Evolutionary conservation across 371 early-diverging fungal genomes (phyloP).

Genomic region (Mycotypha africana): DNA sequence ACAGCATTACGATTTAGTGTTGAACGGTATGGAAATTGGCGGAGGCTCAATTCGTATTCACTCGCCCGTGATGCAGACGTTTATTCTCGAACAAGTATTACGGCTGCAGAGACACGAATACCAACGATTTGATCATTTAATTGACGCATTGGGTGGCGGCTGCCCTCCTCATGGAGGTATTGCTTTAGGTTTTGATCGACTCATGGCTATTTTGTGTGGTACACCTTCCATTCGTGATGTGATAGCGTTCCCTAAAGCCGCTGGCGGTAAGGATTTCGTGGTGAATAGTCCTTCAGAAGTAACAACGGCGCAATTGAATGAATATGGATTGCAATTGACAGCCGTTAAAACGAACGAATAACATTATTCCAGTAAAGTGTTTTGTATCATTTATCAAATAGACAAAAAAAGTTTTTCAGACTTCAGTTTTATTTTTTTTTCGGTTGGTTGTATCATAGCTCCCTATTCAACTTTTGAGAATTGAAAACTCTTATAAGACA

Average conservation of each 20-base stretch:
- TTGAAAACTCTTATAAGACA: no score
- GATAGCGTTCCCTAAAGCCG: slow-evolving; percentile 90
- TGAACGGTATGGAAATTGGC: slow-evolving; percentile 90
- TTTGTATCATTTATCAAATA: no score
- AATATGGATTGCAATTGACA: slow-evolving; percentile 56
- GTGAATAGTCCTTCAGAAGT: slow-evolving; percentile 74
- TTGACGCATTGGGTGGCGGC: slow-evolving; percentile 77
- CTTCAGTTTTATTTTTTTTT: no score
- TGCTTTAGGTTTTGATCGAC: slow-evolving; percentile 82
- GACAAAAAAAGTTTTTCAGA: no score
- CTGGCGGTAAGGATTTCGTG: slow-evolving; percentile 78
- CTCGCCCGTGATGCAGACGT: slow-evolving; percentile 68
- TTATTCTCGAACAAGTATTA: slow-evolving; percentile 68
- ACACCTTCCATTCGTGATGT: slow-evolving; percentile 82
- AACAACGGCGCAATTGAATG: slow-evolving; percentile 54
- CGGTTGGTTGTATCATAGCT: no score
- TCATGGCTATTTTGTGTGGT: slow-evolving; percentile 74
- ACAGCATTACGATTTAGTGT: slow-evolving; percentile 86
- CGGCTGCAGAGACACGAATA: slow-evolving; percentile 48
- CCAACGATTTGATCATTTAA: slow-evolving; percentile 72
- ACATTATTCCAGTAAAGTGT: no score
- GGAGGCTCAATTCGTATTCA: slow-evolving; percentile 92
- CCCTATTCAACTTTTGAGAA: no score
- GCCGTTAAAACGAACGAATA: no score
- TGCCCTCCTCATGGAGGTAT: slow-evolving; percentile 94